Percentiles rank a stretch among this genome's conserved stretches.
These are phyloP conservation scores for Candida dubliniensis DNA, from an alignment of 1,139 yeast genomes.

Conservation along the genomic window DNA sequence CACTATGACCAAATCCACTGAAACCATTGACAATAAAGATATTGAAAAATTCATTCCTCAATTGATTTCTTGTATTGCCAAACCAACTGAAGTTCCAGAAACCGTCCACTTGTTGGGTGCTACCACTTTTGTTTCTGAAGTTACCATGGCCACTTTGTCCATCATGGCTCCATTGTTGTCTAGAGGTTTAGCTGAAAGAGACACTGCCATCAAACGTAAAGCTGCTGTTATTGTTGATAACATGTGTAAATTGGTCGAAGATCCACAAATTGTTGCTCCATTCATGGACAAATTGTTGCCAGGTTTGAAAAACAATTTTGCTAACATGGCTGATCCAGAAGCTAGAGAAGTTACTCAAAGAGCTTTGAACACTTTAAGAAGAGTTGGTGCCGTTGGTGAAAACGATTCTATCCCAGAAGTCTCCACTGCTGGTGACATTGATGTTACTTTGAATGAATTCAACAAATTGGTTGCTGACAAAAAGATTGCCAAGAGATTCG, in stretches of 20 bases:
- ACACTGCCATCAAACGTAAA: slow-evolving; percentile 98
- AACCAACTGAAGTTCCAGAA: slow-evolving; percentile 97
- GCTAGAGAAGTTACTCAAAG: slow-evolving; percentile 98
- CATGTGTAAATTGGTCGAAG: slow-evolving; percentile 99
- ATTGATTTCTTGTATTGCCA: slow-evolving; percentile 93
- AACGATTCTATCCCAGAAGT: slow-evolving; percentile 92
- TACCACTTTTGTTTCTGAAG: slow-evolving; percentile 98
- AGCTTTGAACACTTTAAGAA: slow-evolving; percentile 95
- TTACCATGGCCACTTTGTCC: slow-evolving; percentile 98
- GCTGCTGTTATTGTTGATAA: slow-evolving; percentile 98
- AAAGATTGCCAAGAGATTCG: slow-evolving; percentile 78
- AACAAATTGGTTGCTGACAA: slow-evolving; percentile 66
- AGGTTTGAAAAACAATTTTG: slow-evolving; percentile 88
- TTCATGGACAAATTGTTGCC: slow-evolving; percentile 95
- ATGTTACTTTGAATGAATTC: slow-evolving; percentile 82
- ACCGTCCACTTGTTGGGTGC: slow-evolving; percentile 99
- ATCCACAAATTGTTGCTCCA: slow-evolving; percentile 99
- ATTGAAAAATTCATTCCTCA: slow-evolving; percentile 98
- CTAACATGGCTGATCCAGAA: slow-evolving; percentile 99
- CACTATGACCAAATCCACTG: slow-evolving; percentile 94
- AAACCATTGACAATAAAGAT: slow-evolving; percentile 99
- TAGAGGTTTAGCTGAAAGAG: slow-evolving; percentile 99
- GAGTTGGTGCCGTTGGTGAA: slow-evolving; percentile 96
- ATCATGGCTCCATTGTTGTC: slow-evolving; percentile 98
- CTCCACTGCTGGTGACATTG: slow-evolving; percentile 96